Percentiles rank a stretch among this genome's conserved stretches.
These are phyloP conservation scores for Kuraishia ogatae DNA, from an alignment of 805 yeast genomes.

Conservation along the genomic window DNA sequence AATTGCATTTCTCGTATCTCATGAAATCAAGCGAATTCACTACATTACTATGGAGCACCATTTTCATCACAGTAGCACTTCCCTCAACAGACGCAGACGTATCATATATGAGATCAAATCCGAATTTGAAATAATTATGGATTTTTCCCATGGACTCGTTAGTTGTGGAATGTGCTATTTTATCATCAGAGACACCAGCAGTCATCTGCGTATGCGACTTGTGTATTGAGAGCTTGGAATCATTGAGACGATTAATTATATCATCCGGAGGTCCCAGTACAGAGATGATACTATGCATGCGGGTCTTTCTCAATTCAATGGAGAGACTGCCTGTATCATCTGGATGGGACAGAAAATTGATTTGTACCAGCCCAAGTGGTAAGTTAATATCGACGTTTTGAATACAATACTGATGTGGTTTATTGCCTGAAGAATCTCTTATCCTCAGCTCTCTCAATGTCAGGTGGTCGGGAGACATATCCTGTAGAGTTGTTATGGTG, in stretches of 20 bases:
- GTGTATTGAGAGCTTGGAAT: conserved; percentile 31
- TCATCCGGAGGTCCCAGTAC: conserved; percentile 52
- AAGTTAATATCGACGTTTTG: conserved; percentile 6
- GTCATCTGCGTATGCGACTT: conserved; percentile 11
- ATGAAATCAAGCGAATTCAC: conserved; percentile 44
- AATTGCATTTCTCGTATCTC: conserved; percentile 42
- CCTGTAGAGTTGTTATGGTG: not conserved
- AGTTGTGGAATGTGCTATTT: conserved; percentile 3
- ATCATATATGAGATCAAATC: conserved; percentile 46
- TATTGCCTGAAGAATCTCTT: not conserved
- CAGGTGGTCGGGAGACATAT: not conserved
- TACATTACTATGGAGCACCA: conserved; percentile 44
- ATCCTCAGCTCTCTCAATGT: conserved; percentile 4
- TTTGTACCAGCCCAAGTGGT: conserved; percentile 11
- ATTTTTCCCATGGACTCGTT: conserved; percentile 23
- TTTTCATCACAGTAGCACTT: conserved; percentile 29
- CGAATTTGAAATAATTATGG: conserved; percentile 48
- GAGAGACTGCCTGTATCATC: conserved; percentile 7
- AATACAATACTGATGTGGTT: conserved; percentile 1
- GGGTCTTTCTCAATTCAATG: conserved; percentile 30
- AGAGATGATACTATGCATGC: conserved; percentile 39
- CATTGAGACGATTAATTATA: conserved; percentile 31
- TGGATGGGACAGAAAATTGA: conserved; percentile 18
- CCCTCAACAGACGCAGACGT: conserved; percentile 19
- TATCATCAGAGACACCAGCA: conserved; percentile 3